phyloP scores from a whole-genome alignment of 73 alveolate genomes.

The Paramecium octaurelia region DNA sequence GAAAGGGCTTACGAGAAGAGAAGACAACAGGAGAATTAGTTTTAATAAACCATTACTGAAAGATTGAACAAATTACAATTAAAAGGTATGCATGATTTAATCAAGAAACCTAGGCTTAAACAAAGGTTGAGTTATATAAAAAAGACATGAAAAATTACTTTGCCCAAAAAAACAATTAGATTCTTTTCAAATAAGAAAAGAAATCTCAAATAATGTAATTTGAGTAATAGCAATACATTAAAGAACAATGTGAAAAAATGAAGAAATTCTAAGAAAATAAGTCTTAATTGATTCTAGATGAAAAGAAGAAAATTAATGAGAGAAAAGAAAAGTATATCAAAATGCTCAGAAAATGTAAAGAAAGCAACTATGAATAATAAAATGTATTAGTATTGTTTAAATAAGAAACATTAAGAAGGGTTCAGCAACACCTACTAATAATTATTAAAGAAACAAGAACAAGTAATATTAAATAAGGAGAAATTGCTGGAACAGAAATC shows the following conservation, averaged over 20 bases:
- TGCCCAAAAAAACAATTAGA: background rate
- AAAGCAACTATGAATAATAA: background rate
- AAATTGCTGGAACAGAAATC: background rate
- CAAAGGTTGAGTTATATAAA: background rate
- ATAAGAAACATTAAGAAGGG: background rate
- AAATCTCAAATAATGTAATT: background rate
- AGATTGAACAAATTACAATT: background rate
- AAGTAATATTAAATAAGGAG: background rate
- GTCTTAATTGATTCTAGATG: background rate
- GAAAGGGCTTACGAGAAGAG: background rate
- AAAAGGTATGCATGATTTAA: background rate
- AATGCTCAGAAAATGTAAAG: background rate
- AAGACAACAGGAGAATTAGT: background rate
- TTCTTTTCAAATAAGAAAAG: background rate
- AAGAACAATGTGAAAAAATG: background rate
- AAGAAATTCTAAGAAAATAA: background rate
- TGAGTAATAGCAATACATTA: background rate
- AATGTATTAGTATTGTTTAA: background rate
- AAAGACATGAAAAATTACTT: background rate
- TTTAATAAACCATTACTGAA: background rate
- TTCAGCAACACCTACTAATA: background rate
- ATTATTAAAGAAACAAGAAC: background rate
- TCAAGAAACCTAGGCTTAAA: background rate
- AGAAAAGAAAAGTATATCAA: background rate
- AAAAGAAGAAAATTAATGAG: background rate